Percentiles rank a stretch among this genome's conserved stretches.
phyloP scores from a whole-genome alignment of 139 green algal genomes.

The Limnomonas spitsbergensis region DNA sequence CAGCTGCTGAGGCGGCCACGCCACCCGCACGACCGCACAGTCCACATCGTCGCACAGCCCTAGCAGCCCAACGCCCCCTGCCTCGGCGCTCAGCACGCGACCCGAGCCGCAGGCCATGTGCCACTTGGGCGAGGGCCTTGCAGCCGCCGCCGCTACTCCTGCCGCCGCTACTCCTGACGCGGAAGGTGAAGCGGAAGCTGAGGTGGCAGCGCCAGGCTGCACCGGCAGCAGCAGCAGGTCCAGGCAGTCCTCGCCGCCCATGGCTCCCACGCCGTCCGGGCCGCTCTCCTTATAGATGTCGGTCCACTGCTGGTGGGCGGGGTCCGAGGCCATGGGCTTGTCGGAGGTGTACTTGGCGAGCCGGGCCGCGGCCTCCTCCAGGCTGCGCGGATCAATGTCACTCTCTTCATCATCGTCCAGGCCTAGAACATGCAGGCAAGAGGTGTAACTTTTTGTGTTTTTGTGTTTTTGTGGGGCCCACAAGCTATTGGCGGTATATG shows the following conservation, averaged over 20 bases:
- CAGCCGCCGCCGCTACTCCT: neutral
- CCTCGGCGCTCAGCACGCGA: constrained; percentile 24
- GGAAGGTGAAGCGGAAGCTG: neutral
- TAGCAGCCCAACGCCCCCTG: constrained; percentile 32
- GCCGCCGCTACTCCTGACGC: neutral
- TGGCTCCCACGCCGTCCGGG: constrained; percentile 47
- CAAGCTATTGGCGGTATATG: too few relatives aligned
- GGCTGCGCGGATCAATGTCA: constrained; percentile 60
- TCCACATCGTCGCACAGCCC: constrained; percentile 64
- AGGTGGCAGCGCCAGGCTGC: neutral
- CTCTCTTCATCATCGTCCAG: constrained; percentile 40
- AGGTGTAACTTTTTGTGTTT: too few relatives aligned
- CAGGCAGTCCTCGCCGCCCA: constrained; percentile 32
- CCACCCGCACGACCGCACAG: constrained; percentile 49
- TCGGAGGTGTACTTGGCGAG: constrained; percentile 60
- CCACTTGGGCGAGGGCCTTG: constrained; percentile 15
- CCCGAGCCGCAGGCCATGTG: constrained; percentile 29
- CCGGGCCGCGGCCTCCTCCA: constrained; percentile 52
- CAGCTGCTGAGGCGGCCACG: neutral
- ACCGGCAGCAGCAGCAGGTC: constrained; percentile 15
- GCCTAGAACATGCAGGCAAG: too few relatives aligned
- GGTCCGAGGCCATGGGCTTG: constrained; percentile 10
- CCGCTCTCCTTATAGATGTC: constrained; percentile 65
- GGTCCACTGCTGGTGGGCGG: constrained; percentile 54
- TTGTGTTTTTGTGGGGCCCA: too few relatives aligned